Conservation (phyloP, 2,329 filamentous ascomycete genomes). For the Apiospora hydei region DNA sequence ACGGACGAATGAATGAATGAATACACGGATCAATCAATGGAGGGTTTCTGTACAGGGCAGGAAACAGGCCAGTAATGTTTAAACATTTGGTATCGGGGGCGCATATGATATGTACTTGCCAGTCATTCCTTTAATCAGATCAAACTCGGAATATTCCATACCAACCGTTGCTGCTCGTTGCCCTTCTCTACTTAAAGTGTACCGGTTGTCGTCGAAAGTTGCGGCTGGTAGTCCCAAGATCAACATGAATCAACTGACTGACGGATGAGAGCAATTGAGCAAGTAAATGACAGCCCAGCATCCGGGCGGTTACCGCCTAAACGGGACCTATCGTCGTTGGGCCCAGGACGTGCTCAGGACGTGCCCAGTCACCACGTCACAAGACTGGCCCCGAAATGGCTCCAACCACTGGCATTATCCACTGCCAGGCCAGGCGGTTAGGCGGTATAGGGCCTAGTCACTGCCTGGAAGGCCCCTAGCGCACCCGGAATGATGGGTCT, state of each 20-base stretch:
- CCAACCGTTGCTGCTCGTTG: background rate
- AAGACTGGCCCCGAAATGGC: background rate
- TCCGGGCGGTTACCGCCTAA: background rate
- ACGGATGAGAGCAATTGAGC: conserved; percentile 2
- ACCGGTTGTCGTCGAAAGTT: too few relatives aligned
- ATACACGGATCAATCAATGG: conserved; percentile 1
- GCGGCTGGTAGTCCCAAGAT: background rate
- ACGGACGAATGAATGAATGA: background rate
- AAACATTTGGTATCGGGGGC: background rate
- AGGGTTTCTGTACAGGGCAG: background rate
- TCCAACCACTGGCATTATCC: background rate
- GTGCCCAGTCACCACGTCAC: background rate
- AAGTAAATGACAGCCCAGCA: conserved; percentile 2
- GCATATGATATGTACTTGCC: background rate
- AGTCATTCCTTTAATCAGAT: conserved; percentile 1
- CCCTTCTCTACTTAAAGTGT: background rate
- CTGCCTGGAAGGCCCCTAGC: background rate
- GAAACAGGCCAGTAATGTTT: background rate
- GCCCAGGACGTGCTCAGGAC: background rate
- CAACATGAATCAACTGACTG: background rate
- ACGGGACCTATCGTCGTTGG: background rate
- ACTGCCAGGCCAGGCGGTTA: background rate
- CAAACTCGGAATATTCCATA: background rate
- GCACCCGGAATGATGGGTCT: background rate
- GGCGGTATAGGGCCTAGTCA: background rate